Percentiles rank a stretch among this genome's conserved stretches.
Evolutionary conservation across 2,329 filamentous ascomycete species (phyloP).

Genomic region (Neonectria sp.): DNA sequence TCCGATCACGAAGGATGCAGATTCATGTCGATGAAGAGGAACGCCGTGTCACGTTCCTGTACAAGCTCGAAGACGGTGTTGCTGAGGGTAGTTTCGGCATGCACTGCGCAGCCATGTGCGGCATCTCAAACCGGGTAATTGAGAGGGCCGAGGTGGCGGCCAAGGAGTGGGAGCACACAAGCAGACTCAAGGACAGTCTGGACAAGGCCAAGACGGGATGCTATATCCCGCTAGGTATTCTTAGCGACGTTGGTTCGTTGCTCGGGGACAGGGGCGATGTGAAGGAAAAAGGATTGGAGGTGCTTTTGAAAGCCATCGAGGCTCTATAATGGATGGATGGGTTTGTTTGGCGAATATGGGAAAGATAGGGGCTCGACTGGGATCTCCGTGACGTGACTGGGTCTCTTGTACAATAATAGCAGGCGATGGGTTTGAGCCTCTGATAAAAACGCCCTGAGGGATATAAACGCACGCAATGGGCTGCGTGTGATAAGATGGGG

Average conservation of each 20-base stretch:
- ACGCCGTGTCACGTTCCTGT: constrained; percentile 94
- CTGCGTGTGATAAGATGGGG: constrained; percentile 13
- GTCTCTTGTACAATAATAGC: constrained; percentile 31
- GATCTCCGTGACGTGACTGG: constrained; percentile 29
- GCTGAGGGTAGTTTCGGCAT: constrained; percentile 98
- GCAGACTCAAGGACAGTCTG: constrained; percentile 87
- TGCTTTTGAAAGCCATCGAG: constrained; percentile 73
- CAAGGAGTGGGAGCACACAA: constrained; percentile 95
- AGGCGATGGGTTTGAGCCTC: constrained; percentile 21
- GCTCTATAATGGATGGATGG: constrained; percentile 58
- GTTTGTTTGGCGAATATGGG: constrained; percentile 5
- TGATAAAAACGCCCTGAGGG: constrained; percentile 18
- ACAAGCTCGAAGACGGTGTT: constrained; percentile 93
- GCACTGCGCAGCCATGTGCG: constrained; percentile 99
- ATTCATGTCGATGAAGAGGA: constrained; percentile 91
- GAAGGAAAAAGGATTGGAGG: constrained; percentile 68
- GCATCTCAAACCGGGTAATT: constrained; percentile 87
- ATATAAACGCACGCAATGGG: constrained; percentile 16
- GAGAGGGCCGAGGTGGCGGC: constrained; percentile 91
- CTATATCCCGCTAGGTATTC: constrained; percentile 86
- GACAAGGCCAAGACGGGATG: constrained; percentile 84
- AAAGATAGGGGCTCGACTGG: constrained; percentile 1
- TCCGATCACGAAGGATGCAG: constrained; percentile 89
- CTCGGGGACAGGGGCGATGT: constrained; percentile 72
- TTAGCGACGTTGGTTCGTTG: constrained; percentile 89